Evolutionary conservation across 2,329 filamentous ascomycete species (phyloP), one percentile per base, ranked within the genome.

Genomic region (Fusarium sp.): DNA sequence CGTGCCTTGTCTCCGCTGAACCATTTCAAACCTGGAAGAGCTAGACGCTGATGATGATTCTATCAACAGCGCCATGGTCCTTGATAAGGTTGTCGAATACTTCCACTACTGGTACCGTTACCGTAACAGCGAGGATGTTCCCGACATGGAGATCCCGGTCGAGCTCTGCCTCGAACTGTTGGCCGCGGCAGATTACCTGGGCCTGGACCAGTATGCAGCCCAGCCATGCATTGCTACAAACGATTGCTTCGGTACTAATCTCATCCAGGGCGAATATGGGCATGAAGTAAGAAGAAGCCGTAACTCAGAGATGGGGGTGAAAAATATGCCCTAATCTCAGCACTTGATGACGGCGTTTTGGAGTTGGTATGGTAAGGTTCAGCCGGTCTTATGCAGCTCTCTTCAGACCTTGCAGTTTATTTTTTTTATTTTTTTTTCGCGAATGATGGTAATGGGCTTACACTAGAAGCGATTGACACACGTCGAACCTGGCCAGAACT

Each of bases 11-110:
- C 45, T 66, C 42, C 64, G 67, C 65, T 71, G 61, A 63, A 48
- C 54, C 52, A 61, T 64, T 24, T 52, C 26, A 60, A 38, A 39
- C 52, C 44, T 66, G 41, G 39, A 59, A 72, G 54, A 76, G 61
- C 55, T 61, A 69, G 69, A 75, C 69, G 73, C 78, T 75, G 75
- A 77, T 74, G 69, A 69, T 77, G 63, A 49, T 71, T 55, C 24
- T 64, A 72, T 69, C 63, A 74, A 70, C 80, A 95, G 92, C 82
- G 92, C 90, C 73, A 85, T 92, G 60, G 89, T 95, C 11, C 89
- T 96, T 6, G 93, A 95, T 81, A 94, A 94, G 80, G 91, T 95
- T 38, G 93, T 91, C 81, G 92, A 95, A 83, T 96, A 95, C 83
- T 91, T 95, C 71, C 93, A 94, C 80, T 95, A 95, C 85, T 93